Evolutionary conservation across 2,329 filamentous ascomycete genomes (phyloP).

Genomic region (Xylaria hypoxylon): DNA sequence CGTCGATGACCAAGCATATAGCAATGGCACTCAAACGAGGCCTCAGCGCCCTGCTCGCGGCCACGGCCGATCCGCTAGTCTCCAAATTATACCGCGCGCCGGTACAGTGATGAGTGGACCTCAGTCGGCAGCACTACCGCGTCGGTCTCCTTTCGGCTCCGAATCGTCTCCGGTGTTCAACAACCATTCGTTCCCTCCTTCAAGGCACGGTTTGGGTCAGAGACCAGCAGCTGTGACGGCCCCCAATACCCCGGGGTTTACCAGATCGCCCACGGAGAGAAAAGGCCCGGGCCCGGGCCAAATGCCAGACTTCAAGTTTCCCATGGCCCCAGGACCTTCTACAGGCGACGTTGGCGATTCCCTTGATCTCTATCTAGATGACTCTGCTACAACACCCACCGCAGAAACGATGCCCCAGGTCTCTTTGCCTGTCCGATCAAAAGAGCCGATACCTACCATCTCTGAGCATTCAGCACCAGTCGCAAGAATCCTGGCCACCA

Average conservation of each 20-base stretch:
- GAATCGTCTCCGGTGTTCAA: slow-evolving; percentile 65
- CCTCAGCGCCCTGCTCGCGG: slow-evolving; percentile 68
- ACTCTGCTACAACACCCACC: slow-evolving; percentile 57
- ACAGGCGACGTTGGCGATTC: slow-evolving; percentile 49
- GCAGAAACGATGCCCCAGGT: slow-evolving; percentile 51
- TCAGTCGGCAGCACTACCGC: slow-evolving; percentile 56
- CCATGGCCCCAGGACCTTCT: slow-evolving; percentile 59
- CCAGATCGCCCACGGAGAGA: slow-evolving; percentile 55
- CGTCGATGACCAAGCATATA: slow-evolving; percentile 58
- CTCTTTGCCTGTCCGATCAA: slow-evolving; percentile 55
- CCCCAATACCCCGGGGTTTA: slow-evolving; percentile 59
- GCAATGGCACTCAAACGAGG: slow-evolving; percentile 56
- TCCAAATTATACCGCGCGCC: slow-evolving; percentile 75
- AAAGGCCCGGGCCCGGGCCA: slow-evolving; percentile 57
- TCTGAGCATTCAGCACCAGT: slow-evolving; percentile 70
- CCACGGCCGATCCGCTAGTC: slow-evolving; percentile 82
- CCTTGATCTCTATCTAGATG: slow-evolving; percentile 50
- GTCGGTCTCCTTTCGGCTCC: slow-evolving; percentile 57
- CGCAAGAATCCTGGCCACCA: slow-evolving; percentile 79
- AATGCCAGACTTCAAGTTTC: slow-evolving; percentile 69
- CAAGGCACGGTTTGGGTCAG: slow-evolving; percentile 56
- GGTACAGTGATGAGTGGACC: slow-evolving; percentile 60
- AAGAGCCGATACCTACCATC: slow-evolving; percentile 61
- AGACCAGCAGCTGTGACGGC: slow-evolving; percentile 57
- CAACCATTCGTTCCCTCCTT: slow-evolving; percentile 64